Base-by-base conservation (phyloP, 1,139 yeast species). In the Lodderomyces theae region DNA sequence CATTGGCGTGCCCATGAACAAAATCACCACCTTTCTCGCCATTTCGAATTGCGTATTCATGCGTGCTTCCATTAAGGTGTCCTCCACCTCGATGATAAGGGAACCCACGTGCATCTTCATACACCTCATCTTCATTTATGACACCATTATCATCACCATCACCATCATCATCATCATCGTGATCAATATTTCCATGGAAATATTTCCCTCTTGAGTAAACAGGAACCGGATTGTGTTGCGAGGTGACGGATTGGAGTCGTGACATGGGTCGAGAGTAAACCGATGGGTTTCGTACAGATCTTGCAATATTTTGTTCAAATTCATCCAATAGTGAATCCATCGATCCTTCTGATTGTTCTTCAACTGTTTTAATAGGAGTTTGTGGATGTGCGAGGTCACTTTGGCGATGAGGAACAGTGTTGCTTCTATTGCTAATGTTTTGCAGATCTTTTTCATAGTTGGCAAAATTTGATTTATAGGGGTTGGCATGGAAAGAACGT, bases 311-410 rank as follows among this genome's bases (percentile, higher is more conserved):
- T 42, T 70, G 74, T 44, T 75, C 78, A 49, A 76, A 77, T 45
- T 72, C 77, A 44, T 77, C 81, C 12, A 79, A 56, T 13, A 77
- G 60, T 1, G 79, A 68, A 51, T 78, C 83, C 63, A 77, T 62
- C 1, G 80, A 73, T 4, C 64, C 64, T 16, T 66, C 72, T 2
- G 70, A 64, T 39, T 58, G 57, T 25, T 46, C 49, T 26, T 46
- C 49, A 18, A 43, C 43, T 7, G 41, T 9, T 12, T 24, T 28
- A 22, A 37, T 33, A 25, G 34, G 33, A 25, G 31, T 3, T 15
- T 15, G 31, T 28, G 18, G 3, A 7, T 15, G 31, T 6, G 10
- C 31, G 21, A 30, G 28, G 17, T 25, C 22, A 3, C 15, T 35
- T 16, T 17, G 26, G 13, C 13, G 32, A 28, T 35, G 12, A 5